Conservation (phyloP, 306 rosid species). For the Arachis hypogaea region DNA sequence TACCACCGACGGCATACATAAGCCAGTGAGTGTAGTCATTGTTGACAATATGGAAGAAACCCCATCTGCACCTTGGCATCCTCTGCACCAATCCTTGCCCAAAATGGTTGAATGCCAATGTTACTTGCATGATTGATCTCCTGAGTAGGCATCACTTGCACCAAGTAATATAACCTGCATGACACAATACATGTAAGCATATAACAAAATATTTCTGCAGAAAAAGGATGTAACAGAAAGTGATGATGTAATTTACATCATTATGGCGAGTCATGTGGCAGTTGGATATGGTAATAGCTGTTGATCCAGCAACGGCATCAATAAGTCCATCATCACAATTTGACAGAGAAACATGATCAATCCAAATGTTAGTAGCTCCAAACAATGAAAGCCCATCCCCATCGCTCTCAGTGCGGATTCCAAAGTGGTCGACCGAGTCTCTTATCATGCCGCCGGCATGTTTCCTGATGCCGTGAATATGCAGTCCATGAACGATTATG, state of each 20-base stretch:
- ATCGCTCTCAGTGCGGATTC: constrained; percentile 47
- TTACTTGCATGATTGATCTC: constrained; percentile 50
- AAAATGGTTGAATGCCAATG: constrained; percentile 64
- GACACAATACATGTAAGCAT: neutral
- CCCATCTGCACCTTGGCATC: constrained; percentile 67
- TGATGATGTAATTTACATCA: constrained; percentile 40
- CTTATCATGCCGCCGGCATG: constrained; percentile 49
- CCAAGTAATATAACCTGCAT: constrained; percentile 63
- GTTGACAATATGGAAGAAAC: constrained; percentile 59
- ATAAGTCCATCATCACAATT: constrained; percentile 54
- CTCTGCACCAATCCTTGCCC: constrained; percentile 64
- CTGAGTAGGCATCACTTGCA: constrained; percentile 41
- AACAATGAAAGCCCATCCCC: constrained; percentile 63
- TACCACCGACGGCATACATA: constrained; percentile 68
- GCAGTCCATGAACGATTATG: constrained; percentile 51
- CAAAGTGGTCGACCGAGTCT: constrained; percentile 51
- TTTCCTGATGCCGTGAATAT: constrained; percentile 44
- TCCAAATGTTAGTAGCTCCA: constrained; percentile 55
- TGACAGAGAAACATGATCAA: constrained; percentile 58
- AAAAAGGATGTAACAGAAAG: neutral
- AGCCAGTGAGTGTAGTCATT: constrained; percentile 67
- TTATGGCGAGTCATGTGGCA: constrained; percentile 56
- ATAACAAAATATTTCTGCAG: neutral
- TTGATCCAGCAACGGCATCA: constrained; percentile 50
- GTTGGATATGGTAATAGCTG: constrained; percentile 63